A percentile compares a stretch with the other conserved stretches of the same genome.
Conservation (phyloP, 2,329 filamentous ascomycete species). For the Anisogramma anomala region DNA sequence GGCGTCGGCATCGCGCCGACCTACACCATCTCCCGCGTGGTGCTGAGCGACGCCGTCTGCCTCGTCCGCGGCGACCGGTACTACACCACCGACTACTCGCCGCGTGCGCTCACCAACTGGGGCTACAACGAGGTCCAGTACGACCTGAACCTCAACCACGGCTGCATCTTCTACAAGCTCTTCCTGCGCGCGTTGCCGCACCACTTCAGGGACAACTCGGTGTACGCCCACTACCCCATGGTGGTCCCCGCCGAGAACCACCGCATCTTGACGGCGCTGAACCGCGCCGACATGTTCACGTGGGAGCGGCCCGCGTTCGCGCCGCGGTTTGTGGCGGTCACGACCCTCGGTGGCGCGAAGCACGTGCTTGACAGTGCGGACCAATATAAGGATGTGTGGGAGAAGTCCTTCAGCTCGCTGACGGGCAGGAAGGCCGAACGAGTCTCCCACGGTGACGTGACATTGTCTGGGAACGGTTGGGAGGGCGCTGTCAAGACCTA, state of each 20-base stretch:
- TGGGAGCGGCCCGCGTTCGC: constrained; percentile 49
- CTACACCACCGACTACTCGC: constrained; percentile 68
- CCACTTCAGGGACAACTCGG: constrained; percentile 65
- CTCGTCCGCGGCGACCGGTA: constrained; percentile 68
- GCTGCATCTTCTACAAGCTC: constrained; percentile 76
- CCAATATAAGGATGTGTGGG: constrained; percentile 56
- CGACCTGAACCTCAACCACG: constrained; percentile 62
- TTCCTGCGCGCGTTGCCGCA: constrained; percentile 69
- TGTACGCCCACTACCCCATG: constrained; percentile 74
- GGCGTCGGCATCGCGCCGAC: constrained; percentile 66
- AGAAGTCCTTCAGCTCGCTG: constrained; percentile 49
- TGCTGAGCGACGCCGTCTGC: constrained; percentile 68
- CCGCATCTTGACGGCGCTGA: constrained; percentile 56
- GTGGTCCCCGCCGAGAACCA: constrained; percentile 58
- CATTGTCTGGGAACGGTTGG: constrained; percentile 41
- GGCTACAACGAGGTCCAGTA: constrained; percentile 65
- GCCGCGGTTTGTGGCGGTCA: constrained; percentile 41
- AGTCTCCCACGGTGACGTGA: background rate
- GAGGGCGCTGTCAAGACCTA: constrained; percentile 52
- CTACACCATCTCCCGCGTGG: constrained; percentile 65
- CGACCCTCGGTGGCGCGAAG: constrained; percentile 49
- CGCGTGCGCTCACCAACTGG: constrained; percentile 70
- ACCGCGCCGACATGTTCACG: constrained; percentile 56
- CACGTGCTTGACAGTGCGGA: constrained; percentile 48
- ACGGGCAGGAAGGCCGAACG: constrained; percentile 32